phyloP scores from a whole-genome alignment of 2,329 filamentous ascomycete genomes.

The Ceratocystis harringtonii region DNA sequence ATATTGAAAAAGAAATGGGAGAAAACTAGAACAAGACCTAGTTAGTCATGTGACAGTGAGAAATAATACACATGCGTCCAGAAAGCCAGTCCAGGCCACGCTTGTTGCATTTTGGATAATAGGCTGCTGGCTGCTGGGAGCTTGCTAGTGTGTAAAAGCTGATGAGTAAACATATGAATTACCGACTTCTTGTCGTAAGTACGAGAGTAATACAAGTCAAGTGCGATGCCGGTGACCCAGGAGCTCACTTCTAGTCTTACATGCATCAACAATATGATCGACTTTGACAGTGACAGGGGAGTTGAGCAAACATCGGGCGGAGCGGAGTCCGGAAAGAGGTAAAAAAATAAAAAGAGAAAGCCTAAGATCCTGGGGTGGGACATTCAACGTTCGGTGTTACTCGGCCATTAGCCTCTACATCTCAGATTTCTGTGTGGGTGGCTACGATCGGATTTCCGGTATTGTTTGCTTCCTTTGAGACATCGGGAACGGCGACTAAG shows the following conservation, averaged over 20 bases:
- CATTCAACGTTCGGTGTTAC: background rate
- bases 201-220: background rate
- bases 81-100: background rate
- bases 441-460: constrained; percentile 1
- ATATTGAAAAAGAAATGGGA: background rate
- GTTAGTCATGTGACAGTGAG: background rate
- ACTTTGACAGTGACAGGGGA: background rate
- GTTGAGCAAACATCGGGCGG: background rate
- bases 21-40: background rate
- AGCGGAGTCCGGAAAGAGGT: constrained; percentile 1
- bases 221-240: background rate
- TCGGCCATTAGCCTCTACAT: background rate
- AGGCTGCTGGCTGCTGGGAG: background rate
- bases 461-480: constrained; percentile 1
- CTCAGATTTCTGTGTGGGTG: background rate
- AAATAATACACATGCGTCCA: background rate
- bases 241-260: background rate
- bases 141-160: background rate
- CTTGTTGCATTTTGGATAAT: background rate
- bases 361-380: background rate
- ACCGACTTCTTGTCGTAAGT: constrained; percentile 2
- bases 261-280: background rate
- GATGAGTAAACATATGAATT: background rate
- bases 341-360: background rate
- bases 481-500: background rate